phyloP scores from a whole-genome alignment of 805 yeast genomes.

The Yarrowia alimentaria region DNA sequence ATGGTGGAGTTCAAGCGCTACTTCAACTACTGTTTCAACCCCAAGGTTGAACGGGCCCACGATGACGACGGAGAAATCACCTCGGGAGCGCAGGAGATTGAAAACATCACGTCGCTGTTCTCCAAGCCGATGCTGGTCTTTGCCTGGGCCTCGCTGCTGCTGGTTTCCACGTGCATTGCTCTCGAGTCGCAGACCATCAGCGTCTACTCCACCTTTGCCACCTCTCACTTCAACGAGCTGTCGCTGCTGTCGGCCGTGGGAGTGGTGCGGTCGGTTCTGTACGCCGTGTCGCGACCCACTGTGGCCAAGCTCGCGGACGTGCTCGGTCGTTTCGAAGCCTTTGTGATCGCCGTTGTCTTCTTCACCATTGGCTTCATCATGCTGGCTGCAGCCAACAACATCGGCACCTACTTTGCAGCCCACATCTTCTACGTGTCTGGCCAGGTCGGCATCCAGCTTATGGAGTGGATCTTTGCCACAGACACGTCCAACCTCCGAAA shows the following conservation, averaged over 20 bases:
- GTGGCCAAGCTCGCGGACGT: slow-evolving; percentile 46
- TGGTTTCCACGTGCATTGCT: slow-evolving; percentile 21
- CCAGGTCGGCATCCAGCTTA: slow-evolving; percentile 41
- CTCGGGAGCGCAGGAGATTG: slow-evolving; percentile 26
- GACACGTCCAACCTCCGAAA: slow-evolving; percentile 45
- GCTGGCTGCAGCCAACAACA: slow-evolving; percentile 41
- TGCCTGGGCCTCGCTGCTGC: slow-evolving; percentile 23
- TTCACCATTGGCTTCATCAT: slow-evolving; percentile 42
- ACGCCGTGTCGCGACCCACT: slow-evolving; percentile 43
- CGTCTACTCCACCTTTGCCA: slow-evolving; percentile 41
- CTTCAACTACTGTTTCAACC: too few relatives aligned
- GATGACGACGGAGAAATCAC: too few relatives aligned
- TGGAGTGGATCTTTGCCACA: slow-evolving; percentile 40
- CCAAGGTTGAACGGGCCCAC: too few relatives aligned
- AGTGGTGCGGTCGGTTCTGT: slow-evolving; percentile 44
- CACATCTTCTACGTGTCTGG: slow-evolving; percentile 38
- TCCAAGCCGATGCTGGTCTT: slow-evolving; percentile 8
- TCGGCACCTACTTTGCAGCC: slow-evolving; percentile 33
- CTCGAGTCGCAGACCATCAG: slow-evolving; percentile 2
- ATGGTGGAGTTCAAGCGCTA: too few relatives aligned
- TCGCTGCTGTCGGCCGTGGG: slow-evolving; percentile 44
- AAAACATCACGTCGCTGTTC: slow-evolving; percentile 14
- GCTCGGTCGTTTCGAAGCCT: slow-evolving; percentile 44
- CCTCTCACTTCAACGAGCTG: slow-evolving; percentile 43
- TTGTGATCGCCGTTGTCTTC: slow-evolving; percentile 38